Conservation (phyloP, 2,329 filamentous ascomycete genomes). For the Chrysosporium queenslandicum region DNA sequence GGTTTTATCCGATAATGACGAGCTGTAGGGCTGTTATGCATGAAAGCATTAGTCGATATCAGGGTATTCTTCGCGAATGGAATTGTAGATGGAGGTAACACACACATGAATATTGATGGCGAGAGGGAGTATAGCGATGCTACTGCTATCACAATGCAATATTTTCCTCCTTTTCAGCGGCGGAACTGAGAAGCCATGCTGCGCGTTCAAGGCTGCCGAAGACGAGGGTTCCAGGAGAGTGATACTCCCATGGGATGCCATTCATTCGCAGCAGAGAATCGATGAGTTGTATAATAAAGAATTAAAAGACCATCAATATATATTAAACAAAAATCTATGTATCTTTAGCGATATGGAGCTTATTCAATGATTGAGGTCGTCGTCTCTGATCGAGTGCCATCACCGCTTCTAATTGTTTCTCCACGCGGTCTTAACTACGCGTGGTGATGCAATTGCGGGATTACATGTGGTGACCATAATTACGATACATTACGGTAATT, state of each 20-base stretch:
- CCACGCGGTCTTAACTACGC: too few species aligned
- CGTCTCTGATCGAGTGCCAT: too few species aligned
- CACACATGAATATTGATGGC: slow-evolving; percentile 27
- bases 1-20: slow-evolving; percentile 29
- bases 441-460: too few species aligned
- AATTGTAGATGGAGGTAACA: neutral
- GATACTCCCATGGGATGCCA: slow-evolving; percentile 29
- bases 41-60: slow-evolving; percentile 3
- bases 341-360: too few species aligned
- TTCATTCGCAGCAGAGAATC: slow-evolving; percentile 16
- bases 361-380: too few species aligned
- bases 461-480: too few species aligned
- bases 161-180: slow-evolving; percentile 30
- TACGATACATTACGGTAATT: too few species aligned
- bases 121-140: slow-evolving; percentile 15
- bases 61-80: neutral
- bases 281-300: neutral
- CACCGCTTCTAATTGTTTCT: too few species aligned
- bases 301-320: too few species aligned
- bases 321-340: too few species aligned
- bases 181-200: slow-evolving; percentile 20
- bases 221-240: slow-evolving; percentile 29
- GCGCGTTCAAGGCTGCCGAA: slow-evolving; percentile 26
- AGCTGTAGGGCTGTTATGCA: slow-evolving; percentile 26
- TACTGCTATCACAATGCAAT: slow-evolving; percentile 15